Evolutionary conservation across 495 filamentous ascomycete species (phyloP), one percentile per base, ranked within the genome.

Genomic region (Aspergillus mulundensis): DNA sequence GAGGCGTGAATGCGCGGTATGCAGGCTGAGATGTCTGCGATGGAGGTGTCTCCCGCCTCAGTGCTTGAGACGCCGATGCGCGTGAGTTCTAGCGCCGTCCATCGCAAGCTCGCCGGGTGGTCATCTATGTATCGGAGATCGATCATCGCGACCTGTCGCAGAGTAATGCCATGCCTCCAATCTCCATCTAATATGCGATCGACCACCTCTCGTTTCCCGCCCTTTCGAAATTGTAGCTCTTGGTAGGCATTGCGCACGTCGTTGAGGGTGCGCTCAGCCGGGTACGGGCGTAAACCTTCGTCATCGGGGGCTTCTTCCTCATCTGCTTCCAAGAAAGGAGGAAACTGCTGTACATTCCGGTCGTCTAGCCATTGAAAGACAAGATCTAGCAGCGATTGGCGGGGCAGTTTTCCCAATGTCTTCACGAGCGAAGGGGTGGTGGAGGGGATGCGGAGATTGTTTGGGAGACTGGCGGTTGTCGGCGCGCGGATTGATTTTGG

Each of bases 131-230:
- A 76, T 57, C 87, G 86, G 14, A 90, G 70, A 61, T 95, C 90
- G 15, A 85, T 84, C 79, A 90, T 91, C 45, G 88, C 89, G 4
- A 93, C 74, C 64, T 91, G 88, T 58, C 87, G 88, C 15, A 95
- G 70, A 1, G 81, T 85, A 19, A 95, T 72, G 1, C 90, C 90
- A 48, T 84, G 78, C 19, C 88, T 77, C 89, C 90, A 95, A 66
- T 95, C 90, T 41, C 88, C 88, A 54, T 91, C 86, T 0, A 87
- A 60, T 38, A 95, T 86, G 25, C 88, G 79, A 61, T 90, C 88
- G 7, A 89, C 72, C 5, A 93, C 80, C 64, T 95, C 90, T 44
- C 84, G 77, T 60, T 86, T 88, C 10, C 79, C 81, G 3, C 88
- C 87, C 62, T 86, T 91, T 20, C 81, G 72, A 8, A 70, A 67